Base-by-base conservation (phyloP, 2,329 filamentous ascomycete species). In the Apiospora malaysiana region DNA sequence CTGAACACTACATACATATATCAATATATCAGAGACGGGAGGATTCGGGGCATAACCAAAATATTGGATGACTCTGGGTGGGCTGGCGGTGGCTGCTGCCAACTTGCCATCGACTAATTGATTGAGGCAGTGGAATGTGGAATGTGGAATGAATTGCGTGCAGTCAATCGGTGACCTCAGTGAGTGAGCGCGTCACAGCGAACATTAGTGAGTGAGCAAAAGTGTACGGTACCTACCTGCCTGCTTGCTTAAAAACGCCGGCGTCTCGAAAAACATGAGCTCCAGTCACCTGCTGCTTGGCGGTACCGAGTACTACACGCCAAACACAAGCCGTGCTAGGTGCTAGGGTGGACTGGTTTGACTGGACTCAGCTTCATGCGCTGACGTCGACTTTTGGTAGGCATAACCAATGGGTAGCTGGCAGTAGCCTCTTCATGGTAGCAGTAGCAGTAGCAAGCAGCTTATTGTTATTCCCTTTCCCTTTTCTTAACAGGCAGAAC, bases 311-410 rank as follows among this genome's bases (percentile, higher is more conserved):
- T 32, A 32, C 32, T 32, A 32, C 32, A 32, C 32, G 32, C 51
- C 51, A 59, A 18, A 59, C 25, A 25, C 27, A 59, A 59, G 16
- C 27, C 8, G 18, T 63, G n/a, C 56, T 63, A 63, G 56, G 18
- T 63, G n/a, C 56, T 63, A 63, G 56, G 56, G 56, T 63, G 47
- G 66, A 47, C 66, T 68, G 46, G 66, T 23, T 32, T 46, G 43
- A 68, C 47, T 51, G 42, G 4, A 18, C 42, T 45, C 42, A 45
- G 16, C 72, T 80, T 82, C 78, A 83, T 83, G 83, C 84, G 82
- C 84, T 86, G 85, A 86, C 85, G 84, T 86, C 83, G 83, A 81
- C 81, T 78, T 82, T 46, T 67, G 8, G 40, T 23, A 67, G 65
- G n/a, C 56, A 37, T 63, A 40, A n/a, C 56, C 32, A 40, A 32